Conservation (phyloP, 805 yeast species). For the Kazachstania psychrophila region DNA sequence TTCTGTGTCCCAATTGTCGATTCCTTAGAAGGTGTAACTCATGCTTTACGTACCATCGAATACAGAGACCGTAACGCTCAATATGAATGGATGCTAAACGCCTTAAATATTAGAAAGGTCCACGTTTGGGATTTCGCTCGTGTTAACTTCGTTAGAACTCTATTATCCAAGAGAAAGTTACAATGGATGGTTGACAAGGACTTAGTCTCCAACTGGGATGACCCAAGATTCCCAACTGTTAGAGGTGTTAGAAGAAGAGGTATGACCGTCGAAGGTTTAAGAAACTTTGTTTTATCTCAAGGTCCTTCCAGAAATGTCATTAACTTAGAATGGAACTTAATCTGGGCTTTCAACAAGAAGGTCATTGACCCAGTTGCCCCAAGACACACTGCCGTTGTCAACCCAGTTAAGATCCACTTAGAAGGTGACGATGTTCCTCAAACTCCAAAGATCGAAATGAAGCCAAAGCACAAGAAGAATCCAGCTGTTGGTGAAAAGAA, state of each 20-base stretch:
- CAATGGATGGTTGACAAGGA: slow-evolving; percentile 98
- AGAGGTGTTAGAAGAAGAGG: slow-evolving; percentile 99
- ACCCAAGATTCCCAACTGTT: slow-evolving; percentile 98
- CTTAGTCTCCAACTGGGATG: slow-evolving; percentile 91
- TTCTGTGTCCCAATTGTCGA: slow-evolving; percentile 98
- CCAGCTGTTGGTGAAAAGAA: slow-evolving; percentile 80
- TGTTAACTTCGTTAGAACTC: slow-evolving; percentile 91
- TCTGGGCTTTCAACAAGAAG: slow-evolving; percentile 97
- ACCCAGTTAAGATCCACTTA: slow-evolving; percentile 63
- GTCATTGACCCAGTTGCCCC: slow-evolving; percentile 96
- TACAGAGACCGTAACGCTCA: slow-evolving; percentile 98
- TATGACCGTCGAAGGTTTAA: slow-evolving; percentile 96
- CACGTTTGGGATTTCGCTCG: slow-evolving; percentile 98
- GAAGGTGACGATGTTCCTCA: slow-evolving; percentile 54
- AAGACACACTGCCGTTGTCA: slow-evolving; percentile 77
- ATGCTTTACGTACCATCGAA: slow-evolving; percentile 94
- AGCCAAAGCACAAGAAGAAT: slow-evolving; percentile 92
- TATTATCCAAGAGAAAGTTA: slow-evolving; percentile 91
- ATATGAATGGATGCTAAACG: slow-evolving; percentile 89
- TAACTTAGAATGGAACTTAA: slow-evolving; percentile 93
- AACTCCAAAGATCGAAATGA: slow-evolving; percentile 52
- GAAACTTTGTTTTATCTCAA: slow-evolving; percentile 86
- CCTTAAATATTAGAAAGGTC: slow-evolving; percentile 78
- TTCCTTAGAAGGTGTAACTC: slow-evolving; percentile 93
- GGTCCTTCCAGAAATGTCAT: slow-evolving; percentile 97